Base-by-base conservation (phyloP, 495 filamentous ascomycete species). In the Poronia punctata region DNA sequence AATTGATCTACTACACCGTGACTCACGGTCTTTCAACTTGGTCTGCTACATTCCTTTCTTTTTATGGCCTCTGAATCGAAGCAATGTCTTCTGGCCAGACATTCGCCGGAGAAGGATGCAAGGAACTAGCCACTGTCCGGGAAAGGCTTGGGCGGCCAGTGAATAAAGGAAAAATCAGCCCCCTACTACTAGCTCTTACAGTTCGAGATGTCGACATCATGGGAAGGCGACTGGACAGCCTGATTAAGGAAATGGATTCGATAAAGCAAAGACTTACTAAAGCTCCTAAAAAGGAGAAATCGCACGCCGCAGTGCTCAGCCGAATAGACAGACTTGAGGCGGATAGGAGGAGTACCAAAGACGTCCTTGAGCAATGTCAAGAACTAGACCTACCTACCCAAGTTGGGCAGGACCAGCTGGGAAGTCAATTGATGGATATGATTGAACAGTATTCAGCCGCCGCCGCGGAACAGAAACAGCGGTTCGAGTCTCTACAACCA, bases 151-250 rank as follows among this genome's bases (percentile, higher is more conserved):
- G 37, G 7, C 32, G 31, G 7, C 33, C 33, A 7, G 16, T 14
- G 12, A 38, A 15, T 22, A 22, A 38, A 25, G 16, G 33, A 1
- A 12, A 1, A n/a, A 19, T 45, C 11, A 23, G n/a, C 2, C 42
- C 42, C 11, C 27, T 45, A 22, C 20, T 45, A 7, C 8, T 27
- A 16, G 35, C 35, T 31, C 22, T 45, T 6, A 24, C 33, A 20
- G 42, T 35, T 16, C 20, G 35, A 27, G 20, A 38, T 15, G 35
- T 45, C n/a, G 34, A 45, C 10, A 31, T 38, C 11, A 27, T 38
- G 3, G 26, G 11, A 38, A 30, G 21, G 11, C 32, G 25, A 22
- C 34, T 45, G 4, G 16, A 21, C 1, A 35, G 33, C 2, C 23
- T 45, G 26, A 22, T 20, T 12, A 20, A 11, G 3, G 23, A 17